Percentiles rank a stretch among this genome's conserved stretches.
These are phyloP conservation scores for Wallemia hederae DNA, from an alignment of 1,284 basidiomycete species.

Conservation along the genomic window DNA sequence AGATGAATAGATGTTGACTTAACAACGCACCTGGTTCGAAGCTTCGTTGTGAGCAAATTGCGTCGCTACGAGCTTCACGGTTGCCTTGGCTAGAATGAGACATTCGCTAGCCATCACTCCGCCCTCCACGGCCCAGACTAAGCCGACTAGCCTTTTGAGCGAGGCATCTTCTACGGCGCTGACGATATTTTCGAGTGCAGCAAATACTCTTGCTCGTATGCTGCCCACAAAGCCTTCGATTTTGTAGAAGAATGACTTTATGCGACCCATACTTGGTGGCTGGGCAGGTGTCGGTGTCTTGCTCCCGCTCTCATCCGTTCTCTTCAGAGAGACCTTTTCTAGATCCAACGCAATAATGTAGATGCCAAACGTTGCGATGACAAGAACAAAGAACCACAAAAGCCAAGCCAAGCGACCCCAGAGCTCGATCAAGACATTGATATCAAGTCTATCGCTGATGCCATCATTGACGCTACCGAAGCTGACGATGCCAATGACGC, in stretches of 20 bases:
- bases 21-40: constrained; percentile 30
- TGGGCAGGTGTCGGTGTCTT: neutral
- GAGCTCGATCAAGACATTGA: constrained; percentile 35
- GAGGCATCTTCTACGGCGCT: constrained; percentile 47
- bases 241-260: neutral
- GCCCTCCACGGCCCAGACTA: constrained; percentile 69
- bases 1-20: constrained; percentile 8
- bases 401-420: constrained; percentile 68
- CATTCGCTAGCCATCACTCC: constrained; percentile 62
- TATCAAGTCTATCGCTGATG: constrained; percentile 33
- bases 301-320: constrained; percentile 1
- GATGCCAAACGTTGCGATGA: constrained; percentile 8
- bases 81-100: constrained; percentile 70
- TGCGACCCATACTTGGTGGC: neutral
- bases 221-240: constrained; percentile 17
- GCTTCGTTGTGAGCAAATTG: constrained; percentile 40
- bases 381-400: constrained; percentile 22
- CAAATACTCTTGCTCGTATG: constrained; percentile 26
- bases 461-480: constrained; percentile 57
- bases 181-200: constrained; percentile 40
- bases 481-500: constrained; percentile 51
- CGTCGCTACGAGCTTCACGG: constrained; percentile 43
- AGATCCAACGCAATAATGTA: constrained; percentile 8
- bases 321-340: constrained; percentile 3
- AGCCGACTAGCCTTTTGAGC: constrained; percentile 60